A percentile compares a stretch with the other conserved stretches of the same genome.
phyloP scores from a whole-genome alignment of 1,284 basidiomycete genomes.

The Cystobasidium sp. region DNA sequence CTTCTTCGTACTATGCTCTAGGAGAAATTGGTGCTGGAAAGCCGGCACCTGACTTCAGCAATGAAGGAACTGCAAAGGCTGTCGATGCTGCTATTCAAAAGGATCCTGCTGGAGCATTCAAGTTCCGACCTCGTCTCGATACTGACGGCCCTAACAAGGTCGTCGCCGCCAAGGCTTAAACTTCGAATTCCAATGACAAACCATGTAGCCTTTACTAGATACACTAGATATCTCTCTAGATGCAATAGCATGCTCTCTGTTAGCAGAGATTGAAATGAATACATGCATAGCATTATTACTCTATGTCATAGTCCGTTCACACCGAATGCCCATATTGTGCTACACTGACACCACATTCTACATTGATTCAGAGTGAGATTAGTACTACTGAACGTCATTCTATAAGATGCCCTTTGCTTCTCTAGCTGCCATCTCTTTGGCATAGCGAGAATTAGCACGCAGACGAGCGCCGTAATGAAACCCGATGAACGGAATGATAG shows the following conservation, averaged over 20 bases:
- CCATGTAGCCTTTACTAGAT: conserved; percentile 1
- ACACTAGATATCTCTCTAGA: not conserved
- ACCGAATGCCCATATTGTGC: too few relatives aligned
- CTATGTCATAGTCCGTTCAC: too few relatives aligned
- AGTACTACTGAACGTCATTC: not conserved
- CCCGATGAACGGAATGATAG: conserved; percentile 33
- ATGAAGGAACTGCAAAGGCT: conserved; percentile 36
- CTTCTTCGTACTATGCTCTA: conserved; percentile 40
- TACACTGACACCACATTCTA: not conserved
- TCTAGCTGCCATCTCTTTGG: conserved; percentile 32
- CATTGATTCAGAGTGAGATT: not conserved
- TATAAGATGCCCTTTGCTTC: not conserved
- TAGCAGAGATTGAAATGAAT: too few relatives aligned
- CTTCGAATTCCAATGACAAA: not conserved
- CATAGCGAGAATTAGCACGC: conserved; percentile 25
- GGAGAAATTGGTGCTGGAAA: conserved; percentile 36
- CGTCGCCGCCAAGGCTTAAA: not conserved
- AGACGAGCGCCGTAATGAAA: conserved; percentile 25
- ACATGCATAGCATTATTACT: too few relatives aligned
- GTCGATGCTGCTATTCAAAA: conserved; percentile 41
- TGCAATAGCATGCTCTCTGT: too few relatives aligned
- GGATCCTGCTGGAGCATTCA: conserved; percentile 37
- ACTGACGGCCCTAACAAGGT: conserved; percentile 50
- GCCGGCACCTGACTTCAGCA: conserved; percentile 41
- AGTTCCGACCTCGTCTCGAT: conserved; percentile 43